These are phyloP conservation scores for Pichia sp. DNA, from an alignment of 1,139 yeast genomes.

Conservation along the genomic window DNA sequence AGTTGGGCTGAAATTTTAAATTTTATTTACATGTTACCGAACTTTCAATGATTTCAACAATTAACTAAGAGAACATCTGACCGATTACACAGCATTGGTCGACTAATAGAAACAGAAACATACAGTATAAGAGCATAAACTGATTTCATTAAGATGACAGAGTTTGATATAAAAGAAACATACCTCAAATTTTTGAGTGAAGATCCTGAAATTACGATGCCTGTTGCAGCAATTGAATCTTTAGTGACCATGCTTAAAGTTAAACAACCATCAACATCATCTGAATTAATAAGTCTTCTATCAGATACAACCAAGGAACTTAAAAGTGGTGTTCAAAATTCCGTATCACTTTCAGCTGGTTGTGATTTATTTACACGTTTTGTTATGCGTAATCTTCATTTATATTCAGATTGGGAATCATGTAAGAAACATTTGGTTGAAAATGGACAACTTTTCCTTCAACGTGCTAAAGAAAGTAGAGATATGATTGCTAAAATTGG, in stretches of 20 bases:
- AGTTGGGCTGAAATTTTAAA: no score
- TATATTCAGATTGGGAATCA: slow-evolving; percentile 94
- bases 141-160: slow-evolving; percentile 18
- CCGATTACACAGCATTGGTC: no score
- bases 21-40: no score
- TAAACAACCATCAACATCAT: slow-evolving; percentile 85
- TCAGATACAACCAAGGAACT: slow-evolving; percentile 68
- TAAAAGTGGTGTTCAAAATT: slow-evolving; percentile 76
- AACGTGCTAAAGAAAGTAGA: slow-evolving; percentile 87
- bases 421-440: slow-evolving; percentile 83
- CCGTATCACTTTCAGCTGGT: slow-evolving; percentile 91
- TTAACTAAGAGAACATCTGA: no score
- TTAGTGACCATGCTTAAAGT: slow-evolving; percentile 74
- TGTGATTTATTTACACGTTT: slow-evolving; percentile 95
- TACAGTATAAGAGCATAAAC: slow-evolving; percentile 16
- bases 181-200: slow-evolving; percentile 75
- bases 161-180: slow-evolving; percentile 73
- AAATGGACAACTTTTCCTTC: slow-evolving; percentile 87
- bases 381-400: slow-evolving; percentile 80
- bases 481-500: slow-evolving; percentile 85
- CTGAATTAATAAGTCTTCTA: slow-evolving; percentile 79
- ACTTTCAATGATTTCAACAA: no score
- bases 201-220: slow-evolving; percentile 96
- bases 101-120: slow-evolving; percentile 30
- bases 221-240: slow-evolving; percentile 96